phyloP scores from a whole-genome alignment of 352 stramenopile species.

The Phytophthora pisi region DNA sequence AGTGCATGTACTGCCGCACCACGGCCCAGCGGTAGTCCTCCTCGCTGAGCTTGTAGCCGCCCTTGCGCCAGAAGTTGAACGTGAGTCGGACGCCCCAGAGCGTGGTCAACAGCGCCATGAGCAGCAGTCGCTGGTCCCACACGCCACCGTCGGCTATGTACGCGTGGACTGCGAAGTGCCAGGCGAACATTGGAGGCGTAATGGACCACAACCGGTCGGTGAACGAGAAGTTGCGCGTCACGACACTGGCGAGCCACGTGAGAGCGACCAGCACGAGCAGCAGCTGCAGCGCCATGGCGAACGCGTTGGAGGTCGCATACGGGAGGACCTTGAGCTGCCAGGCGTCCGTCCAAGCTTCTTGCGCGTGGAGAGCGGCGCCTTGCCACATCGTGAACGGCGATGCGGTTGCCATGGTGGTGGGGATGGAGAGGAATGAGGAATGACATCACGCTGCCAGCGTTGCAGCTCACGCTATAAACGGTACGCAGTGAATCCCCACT shows the following conservation, averaged over 20 bases:
- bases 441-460: too few species aligned
- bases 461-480: constrained; percentile 21
- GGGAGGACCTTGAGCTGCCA: constrained; percentile 41
- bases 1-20: constrained; percentile 81
- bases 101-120: constrained; percentile 86
- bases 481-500: constrained; percentile 16
- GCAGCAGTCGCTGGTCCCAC: constrained; percentile 61
- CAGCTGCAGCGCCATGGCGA: constrained; percentile 55
- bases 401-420: constrained; percentile 20
- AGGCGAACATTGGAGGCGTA: constrained; percentile 86
- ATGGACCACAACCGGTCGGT: constrained; percentile 94
- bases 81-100: constrained; percentile 89
- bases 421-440: constrained; percentile 17
- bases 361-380: constrained; percentile 35
- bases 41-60: constrained; percentile 88
- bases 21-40: constrained; percentile 94
- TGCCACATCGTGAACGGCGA: constrained; percentile 38
- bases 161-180: constrained; percentile 73
- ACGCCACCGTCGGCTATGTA: constrained; percentile 56
- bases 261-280: constrained; percentile 46
- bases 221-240: constrained; percentile 92
- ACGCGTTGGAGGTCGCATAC: constrained; percentile 42
- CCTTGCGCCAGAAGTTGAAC: constrained; percentile 93
- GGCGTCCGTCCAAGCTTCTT: constrained; percentile 40
- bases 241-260: constrained; percentile 66